Evolutionary conservation across 2,329 filamentous ascomycete species (phyloP), one percentile per base, ranked within the genome.

Genomic region (Colletotrichum nymphaeae): DNA sequence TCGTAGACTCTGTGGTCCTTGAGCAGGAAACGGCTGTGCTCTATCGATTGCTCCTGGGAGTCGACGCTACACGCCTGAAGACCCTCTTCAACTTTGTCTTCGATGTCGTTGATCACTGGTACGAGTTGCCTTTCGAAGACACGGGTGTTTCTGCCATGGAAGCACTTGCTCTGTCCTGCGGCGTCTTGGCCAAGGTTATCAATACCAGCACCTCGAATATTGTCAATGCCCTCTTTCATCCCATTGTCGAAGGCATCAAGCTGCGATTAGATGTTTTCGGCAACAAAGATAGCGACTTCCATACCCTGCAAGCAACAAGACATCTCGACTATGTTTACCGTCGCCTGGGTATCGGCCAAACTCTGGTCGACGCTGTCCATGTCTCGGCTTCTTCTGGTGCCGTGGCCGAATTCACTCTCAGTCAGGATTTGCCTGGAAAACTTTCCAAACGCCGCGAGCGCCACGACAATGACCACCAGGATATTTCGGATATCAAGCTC

Each of bases 401-500:
- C 11, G 14, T 65, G 24, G 78, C 80, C 16, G 74, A 78, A 8
- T 84, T 83, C 57, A 69, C 79, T 2, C 69, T 83, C 2, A 74
- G 73, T 4, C 77, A 77, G 69, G 79, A 84, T 73, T 69, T 85
- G 26, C 80, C 84, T 6, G 82, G 82, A 3, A 58, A 55, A 3
- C 76, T 83, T 1, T 83, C 82, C 3, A 67, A 73, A 16, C 73
- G 76, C 46, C 79, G 82, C 8, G 76, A 74, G 63, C 80, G 86
- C 7, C 87, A 90, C 71, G 84, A 89, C 75, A 90, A 89, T 72
- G 88, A 90, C 75, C 79, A 85, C 60, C 79, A 76, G 1, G 79
- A 85, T 58, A 88, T 90, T 67, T 37, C 76, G 0, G 72, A 86
- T 0, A 88, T 90, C 68, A 79, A 79, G 59, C 86, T 89, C 49